These are phyloP conservation scores for Apostasia ramifera DNA, from an alignment of 106 monocot genomes.

Conservation along the genomic window DNA sequence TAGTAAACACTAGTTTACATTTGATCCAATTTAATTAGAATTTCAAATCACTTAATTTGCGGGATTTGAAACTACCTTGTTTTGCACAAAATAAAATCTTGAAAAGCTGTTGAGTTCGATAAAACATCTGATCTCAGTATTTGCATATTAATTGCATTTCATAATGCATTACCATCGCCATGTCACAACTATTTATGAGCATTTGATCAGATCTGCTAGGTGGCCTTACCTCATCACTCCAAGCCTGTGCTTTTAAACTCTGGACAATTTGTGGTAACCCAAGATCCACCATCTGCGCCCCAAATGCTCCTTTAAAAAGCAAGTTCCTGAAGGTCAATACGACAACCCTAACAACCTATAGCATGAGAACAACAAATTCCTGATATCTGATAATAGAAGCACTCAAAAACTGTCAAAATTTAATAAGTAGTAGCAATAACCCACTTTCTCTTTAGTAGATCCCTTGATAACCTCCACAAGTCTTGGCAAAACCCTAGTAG, in stretches of 20 bases:
- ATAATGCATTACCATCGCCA: not conserved
- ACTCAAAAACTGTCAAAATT: too few species aligned
- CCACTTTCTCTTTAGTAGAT: slow-evolving; percentile 95
- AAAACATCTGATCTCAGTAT: too few species aligned
- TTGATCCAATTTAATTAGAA: too few species aligned
- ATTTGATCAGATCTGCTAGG: too few species aligned
- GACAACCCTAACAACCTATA: slow-evolving; percentile 92
- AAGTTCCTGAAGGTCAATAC: slow-evolving; percentile 86
- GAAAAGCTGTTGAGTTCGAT: too few species aligned
- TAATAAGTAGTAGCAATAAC: slow-evolving; percentile 1
- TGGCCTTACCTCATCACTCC: slow-evolving; percentile 91
- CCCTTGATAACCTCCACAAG: slow-evolving; percentile 88
- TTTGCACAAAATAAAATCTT: too few species aligned
- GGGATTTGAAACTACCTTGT: too few species aligned
- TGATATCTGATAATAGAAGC: slow-evolving; percentile 1
- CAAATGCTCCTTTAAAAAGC: slow-evolving; percentile 71
- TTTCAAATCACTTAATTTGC: too few species aligned
- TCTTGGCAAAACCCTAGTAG: slow-evolving; percentile 70
- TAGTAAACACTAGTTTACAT: too few species aligned
- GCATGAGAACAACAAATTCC: not conserved
- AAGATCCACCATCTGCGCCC: slow-evolving; percentile 89
- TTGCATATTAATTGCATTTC: too few species aligned
- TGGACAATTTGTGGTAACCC: slow-evolving; percentile 91
- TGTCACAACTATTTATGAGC: not conserved
- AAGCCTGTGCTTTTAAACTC: slow-evolving; percentile 82